These are phyloP conservation scores for Apiospora saccharicola DNA, from an alignment of 2,329 filamentous ascomycete species.

Conservation along the genomic window DNA sequence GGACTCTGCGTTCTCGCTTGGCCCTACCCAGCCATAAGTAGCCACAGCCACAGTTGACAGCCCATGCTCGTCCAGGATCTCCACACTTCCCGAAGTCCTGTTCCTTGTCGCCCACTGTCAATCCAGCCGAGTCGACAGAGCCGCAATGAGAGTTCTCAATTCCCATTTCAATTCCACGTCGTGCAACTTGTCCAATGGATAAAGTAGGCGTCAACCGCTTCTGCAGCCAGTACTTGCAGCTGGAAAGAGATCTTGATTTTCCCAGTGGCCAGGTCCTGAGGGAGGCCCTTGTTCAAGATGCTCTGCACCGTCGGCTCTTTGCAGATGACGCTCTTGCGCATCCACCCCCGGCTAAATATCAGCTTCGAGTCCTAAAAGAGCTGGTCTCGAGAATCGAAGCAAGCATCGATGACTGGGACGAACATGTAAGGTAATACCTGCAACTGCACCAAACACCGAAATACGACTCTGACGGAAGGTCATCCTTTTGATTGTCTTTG, in stretches of 20 bases:
- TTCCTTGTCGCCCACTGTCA: neutral
- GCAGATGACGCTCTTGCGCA: conserved; percentile 60
- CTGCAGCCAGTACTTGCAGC: conserved; percentile 80
- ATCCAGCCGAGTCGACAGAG: neutral
- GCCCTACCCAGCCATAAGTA: neutral
- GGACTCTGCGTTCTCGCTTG: neutral
- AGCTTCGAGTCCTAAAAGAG: conserved; percentile 75
- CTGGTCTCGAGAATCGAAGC: conserved; percentile 75
- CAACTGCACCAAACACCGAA: neutral
- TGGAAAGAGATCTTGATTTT: conserved; percentile 70
- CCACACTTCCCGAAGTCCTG: neutral
- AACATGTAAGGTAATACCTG: conserved; percentile 73
- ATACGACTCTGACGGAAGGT: neutral
- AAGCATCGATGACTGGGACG: conserved; percentile 80
- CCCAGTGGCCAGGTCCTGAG: conserved; percentile 67
- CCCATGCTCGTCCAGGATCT: neutral
- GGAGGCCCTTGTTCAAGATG: conserved; percentile 67
- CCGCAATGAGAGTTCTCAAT: neutral
- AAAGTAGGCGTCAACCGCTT: conserved; percentile 55
- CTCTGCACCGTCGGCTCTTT: conserved; percentile 73
- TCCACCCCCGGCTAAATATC: conserved; percentile 73
- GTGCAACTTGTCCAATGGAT: neutral
- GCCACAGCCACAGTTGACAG: conserved; percentile 7
- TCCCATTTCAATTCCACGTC: neutral
- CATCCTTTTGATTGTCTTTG: neutral